Conservation (phyloP, 768 basidiomycete genomes). For the Lyophyllum semitale region DNA sequence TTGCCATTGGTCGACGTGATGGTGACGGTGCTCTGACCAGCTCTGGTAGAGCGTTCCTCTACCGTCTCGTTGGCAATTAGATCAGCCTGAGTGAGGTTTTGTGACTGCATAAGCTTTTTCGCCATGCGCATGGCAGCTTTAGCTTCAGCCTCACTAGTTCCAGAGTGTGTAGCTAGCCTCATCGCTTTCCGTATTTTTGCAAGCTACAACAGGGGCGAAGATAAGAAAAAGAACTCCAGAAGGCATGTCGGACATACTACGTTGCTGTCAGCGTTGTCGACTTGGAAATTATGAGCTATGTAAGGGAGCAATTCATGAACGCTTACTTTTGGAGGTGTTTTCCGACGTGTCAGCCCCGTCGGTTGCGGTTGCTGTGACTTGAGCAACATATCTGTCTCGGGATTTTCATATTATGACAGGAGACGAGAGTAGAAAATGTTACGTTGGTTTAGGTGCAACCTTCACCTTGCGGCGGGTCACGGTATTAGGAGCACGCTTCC, state of each 20-base stretch:
- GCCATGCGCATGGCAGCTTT: constrained; percentile 13
- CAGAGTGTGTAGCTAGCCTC: constrained; percentile 1
- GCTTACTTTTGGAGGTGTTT: neutral
- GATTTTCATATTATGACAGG: neutral
- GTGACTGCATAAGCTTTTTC: constrained; percentile 7
- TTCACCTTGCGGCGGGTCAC: constrained; percentile 1
- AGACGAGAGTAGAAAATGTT: neutral
- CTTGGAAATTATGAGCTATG: neutral
- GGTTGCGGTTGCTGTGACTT: constrained; percentile 1
- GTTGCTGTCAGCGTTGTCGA: neutral
- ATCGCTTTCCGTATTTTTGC: constrained; percentile 7
- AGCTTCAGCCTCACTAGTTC: constrained; percentile 8
- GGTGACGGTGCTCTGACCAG: constrained; percentile 3
- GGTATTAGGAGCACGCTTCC: neutral
- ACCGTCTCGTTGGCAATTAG: constrained; percentile 6
- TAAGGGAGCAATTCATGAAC: neutral
- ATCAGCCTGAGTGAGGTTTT: constrained; percentile 8
- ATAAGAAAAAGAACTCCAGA: neutral
- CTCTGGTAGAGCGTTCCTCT: constrained; percentile 7
- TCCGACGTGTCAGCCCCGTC: neutral
- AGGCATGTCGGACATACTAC: constrained; percentile 1
- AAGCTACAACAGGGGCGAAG: neutral
- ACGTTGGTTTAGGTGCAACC: constrained; percentile 6
- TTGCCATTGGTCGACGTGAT: constrained; percentile 3
- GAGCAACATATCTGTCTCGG: neutral